These are phyloP conservation scores for Protea cynaroides DNA, from an alignment of 164 flowering plant species.

Conservation along the genomic window DNA sequence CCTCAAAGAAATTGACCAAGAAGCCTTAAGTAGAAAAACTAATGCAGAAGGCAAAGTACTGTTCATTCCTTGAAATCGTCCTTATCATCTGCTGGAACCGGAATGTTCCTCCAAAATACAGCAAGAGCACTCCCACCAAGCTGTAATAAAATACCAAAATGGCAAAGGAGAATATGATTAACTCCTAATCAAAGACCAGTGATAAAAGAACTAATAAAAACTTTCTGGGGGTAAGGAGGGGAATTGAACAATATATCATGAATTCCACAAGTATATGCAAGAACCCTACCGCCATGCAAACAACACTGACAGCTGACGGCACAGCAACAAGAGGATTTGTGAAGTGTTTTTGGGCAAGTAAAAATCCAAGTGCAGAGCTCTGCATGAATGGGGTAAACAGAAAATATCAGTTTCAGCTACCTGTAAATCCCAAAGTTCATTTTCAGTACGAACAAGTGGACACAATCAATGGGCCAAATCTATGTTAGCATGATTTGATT, in stretches of 20 bases:
- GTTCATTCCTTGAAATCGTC: slow-evolving; percentile 91
- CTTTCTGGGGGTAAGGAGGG: too few species aligned
- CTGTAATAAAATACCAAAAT: slow-evolving; percentile 29
- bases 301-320: slow-evolving; percentile 97
- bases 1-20: not conserved
- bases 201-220: not conserved
- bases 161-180: not conserved
- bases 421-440: not conserved
- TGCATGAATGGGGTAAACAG: slow-evolving; percentile 15
- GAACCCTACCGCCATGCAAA: slow-evolving; percentile 91
- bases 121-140: slow-evolving; percentile 97
- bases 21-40: not conserved
- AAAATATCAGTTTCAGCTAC: not conserved
- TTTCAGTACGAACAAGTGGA: not conserved
- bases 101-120: slow-evolving; percentile 82
- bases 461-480: not conserved
- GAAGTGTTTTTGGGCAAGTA: slow-evolving; percentile 94
- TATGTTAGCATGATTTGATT: not conserved
- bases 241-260: not conserved
- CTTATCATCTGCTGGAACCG: slow-evolving; percentile 77
- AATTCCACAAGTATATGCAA: not conserved
- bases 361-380: slow-evolving; percentile 97
- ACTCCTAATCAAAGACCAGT: not conserved
- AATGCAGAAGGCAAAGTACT: not conserved
- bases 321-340: slow-evolving; percentile 96